Evolutionary conservation across 148 eudicot species (phyloP).

Genomic region (Camellia lanceoleosa): DNA sequence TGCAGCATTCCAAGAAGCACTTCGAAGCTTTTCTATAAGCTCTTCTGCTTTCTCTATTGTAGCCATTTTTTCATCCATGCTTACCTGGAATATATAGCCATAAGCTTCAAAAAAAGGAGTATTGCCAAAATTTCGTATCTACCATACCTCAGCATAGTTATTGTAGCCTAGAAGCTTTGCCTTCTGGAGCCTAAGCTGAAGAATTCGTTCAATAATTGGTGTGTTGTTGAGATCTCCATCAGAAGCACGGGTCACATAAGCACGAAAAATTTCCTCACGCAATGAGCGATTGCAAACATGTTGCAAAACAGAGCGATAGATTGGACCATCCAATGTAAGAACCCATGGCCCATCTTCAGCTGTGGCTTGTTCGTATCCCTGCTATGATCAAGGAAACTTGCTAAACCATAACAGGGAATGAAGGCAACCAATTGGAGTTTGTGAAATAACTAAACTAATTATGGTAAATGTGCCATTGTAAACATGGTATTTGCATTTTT

Average conservation of each 20-base stretch:
- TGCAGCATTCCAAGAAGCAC: conserved; percentile 86
- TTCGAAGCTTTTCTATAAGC: conserved; percentile 81
- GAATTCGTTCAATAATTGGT: conserved; percentile 61
- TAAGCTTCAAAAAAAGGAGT: conserved; percentile 9
- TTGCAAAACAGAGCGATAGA: conserved; percentile 77
- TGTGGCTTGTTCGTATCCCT: conserved; percentile 92
- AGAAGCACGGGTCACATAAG: conserved; percentile 85
- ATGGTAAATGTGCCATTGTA: not conserved
- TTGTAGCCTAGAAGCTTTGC: conserved; percentile 86
- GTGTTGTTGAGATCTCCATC: conserved; percentile 87
- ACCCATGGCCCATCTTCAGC: conserved; percentile 91
- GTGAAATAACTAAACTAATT: not conserved
- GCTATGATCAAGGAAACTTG: not conserved
- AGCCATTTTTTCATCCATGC: conserved; percentile 97
- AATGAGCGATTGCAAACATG: conserved; percentile 72
- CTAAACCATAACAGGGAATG: conserved; percentile 2
- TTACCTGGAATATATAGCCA: conserved; percentile 46
- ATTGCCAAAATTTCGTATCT: not conserved
- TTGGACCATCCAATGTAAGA: conserved; percentile 84
- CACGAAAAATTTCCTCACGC: conserved; percentile 84
- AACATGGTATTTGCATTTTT: not conserved
- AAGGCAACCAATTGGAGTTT: not conserved
- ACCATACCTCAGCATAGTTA: conserved; percentile 82
- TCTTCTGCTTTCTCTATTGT: conserved; percentile 83
- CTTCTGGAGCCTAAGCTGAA: conserved; percentile 76